Evolutionary conservation across 2,329 filamentous ascomycete genomes (phyloP), one percentile per base, ranked within the genome.

Genomic region (Cytospora schulzeri): DNA sequence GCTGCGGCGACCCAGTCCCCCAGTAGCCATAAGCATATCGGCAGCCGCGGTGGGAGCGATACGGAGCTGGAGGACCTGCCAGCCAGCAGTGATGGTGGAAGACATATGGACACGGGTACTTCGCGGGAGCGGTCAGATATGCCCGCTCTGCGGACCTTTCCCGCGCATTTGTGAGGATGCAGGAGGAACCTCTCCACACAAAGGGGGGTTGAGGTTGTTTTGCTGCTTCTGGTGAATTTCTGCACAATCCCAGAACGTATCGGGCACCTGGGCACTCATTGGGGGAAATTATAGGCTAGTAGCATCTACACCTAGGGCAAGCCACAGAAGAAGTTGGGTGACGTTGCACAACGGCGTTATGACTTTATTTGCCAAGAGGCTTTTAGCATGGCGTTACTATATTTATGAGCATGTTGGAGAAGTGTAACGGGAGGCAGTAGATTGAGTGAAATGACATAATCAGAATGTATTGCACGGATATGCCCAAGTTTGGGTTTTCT

Each of bases 61-160:
- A 74, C 70, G 14, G 74, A 76, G 66, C 65, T 76, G 48, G 71
- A 73, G 31, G 71, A 72, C 17, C 63, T 74, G 41, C 51, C 63
- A 7, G 41, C 56, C 33, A 62, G 64, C 17, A 19, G 61, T 8
- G 24, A 56, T 12, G 28, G 59, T 31, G 17, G 38, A 9, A 19
- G 38, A n/a, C 4, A 41, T n/a, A n/a, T 41, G 38, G 38, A 17
- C 15, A 19, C 38, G 4, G 17, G 38, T 41, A 19, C 38, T 41
- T 35, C 33, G 33, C 11, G 11, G 9, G 38, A 41, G 15, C 38
- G 12, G 38, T 8, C 38, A 5, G 38, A 41, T 41, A 41, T 41
- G 38, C 38, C 15, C 3, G 45, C n/a, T 24, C n/a, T n/a, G 22
- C n/a, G 19, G n/a, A 24, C 45, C 45, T 48, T 11, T 24, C n/a